Percentiles rank a stretch among this genome's conserved stretches.
phyloP scores from a whole-genome alignment of 495 filamentous ascomycete species.

The Talaromyces ruber region DNA sequence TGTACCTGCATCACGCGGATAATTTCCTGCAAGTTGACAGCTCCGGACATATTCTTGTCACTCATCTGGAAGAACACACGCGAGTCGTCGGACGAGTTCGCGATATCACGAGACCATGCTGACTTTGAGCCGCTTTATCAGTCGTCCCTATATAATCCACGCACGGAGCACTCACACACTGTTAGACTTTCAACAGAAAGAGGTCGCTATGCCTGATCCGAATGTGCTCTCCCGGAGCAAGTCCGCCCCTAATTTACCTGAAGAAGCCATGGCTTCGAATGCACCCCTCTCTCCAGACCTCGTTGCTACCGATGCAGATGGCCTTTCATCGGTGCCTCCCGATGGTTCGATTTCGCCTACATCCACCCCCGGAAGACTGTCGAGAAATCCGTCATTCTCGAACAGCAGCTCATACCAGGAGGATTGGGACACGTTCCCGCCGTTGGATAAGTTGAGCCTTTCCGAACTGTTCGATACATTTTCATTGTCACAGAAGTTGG shows the following conservation, averaged over 20 bases:
- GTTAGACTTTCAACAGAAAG: slow-evolving; percentile 35
- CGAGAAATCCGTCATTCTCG: slow-evolving; percentile 67
- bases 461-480: slow-evolving; percentile 94
- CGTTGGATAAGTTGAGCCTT: slow-evolving; percentile 83
- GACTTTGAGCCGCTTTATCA: slow-evolving; percentile 36
- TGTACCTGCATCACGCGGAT: not conserved
- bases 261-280: slow-evolving; percentile 22
- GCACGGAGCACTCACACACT: slow-evolving; percentile 32
- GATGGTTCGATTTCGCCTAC: slow-evolving; percentile 27
- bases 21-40: not conserved
- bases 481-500: slow-evolving; percentile 77
- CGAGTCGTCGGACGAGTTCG: not conserved
- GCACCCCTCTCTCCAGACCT: slow-evolving; percentile 13
- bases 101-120: slow-evolving; percentile 21
- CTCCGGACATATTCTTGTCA: not conserved
- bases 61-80: not conserved
- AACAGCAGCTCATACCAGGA: slow-evolving; percentile 73
- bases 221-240: slow-evolving; percentile 16
- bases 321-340: slow-evolving; percentile 5
- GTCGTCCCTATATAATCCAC: slow-evolving; percentile 27
- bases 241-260: slow-evolving; percentile 16
- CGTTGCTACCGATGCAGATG: slow-evolving; percentile 20
- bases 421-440: slow-evolving; percentile 81
- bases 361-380: slow-evolving; percentile 37
- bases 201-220: slow-evolving; percentile 26